Evolutionary conservation across 176 grass and related monocot species (phyloP).

Genomic region (Ampelocalamus luodianensis): DNA sequence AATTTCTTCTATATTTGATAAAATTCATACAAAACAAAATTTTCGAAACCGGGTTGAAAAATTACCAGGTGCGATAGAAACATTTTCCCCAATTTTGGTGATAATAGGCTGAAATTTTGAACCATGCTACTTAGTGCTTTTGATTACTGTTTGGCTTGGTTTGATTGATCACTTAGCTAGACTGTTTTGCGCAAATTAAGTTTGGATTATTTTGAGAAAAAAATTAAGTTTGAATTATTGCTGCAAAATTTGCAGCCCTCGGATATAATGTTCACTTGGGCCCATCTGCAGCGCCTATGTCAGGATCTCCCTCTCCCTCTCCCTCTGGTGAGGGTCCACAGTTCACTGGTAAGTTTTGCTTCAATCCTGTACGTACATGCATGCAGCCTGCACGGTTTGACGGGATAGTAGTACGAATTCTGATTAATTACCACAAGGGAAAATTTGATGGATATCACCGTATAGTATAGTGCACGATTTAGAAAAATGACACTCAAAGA

Average conservation of each 20-base stretch:
- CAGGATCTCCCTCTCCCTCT: background rate
- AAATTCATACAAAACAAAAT: no score
- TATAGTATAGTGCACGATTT: no score
- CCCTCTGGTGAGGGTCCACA: conserved; percentile 43
- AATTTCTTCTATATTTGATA: no score
- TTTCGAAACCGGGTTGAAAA: no score
- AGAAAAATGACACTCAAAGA: no score
- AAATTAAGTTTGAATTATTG: background rate
- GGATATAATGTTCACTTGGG: conserved; percentile 56
- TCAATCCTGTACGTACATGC: no score
- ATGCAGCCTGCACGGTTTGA: no score
- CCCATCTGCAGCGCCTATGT: conserved; percentile 43
- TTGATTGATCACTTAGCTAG: background rate
- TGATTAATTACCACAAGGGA: background rate
- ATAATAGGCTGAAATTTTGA: no score
- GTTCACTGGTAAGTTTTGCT: conserved; percentile 49
- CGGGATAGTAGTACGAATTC: background rate
- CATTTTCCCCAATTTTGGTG: no score
- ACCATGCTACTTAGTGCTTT: background rate
- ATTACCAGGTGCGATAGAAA: no score
- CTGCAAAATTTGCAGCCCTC: conserved; percentile 40
- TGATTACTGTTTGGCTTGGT: background rate
- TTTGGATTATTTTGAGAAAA: no score
- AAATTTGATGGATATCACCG: no score
- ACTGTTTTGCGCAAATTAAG: background rate